Evolutionary conservation across 2,329 filamentous ascomycete genomes (phyloP), one percentile per base, ranked within the genome.

Genomic region (Penicillium sp.): DNA sequence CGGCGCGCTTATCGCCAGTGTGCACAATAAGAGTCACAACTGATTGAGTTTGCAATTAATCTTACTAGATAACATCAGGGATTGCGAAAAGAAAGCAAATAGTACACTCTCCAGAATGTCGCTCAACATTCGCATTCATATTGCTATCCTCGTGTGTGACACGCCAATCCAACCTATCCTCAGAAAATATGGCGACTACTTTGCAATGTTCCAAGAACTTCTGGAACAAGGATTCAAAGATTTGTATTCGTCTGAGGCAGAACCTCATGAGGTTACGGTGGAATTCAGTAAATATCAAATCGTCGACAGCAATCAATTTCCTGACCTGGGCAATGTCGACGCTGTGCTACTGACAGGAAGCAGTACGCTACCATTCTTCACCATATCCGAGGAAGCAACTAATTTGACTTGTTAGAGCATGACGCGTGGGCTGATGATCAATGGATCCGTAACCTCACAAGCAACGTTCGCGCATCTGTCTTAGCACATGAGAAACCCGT

Each of bases 361-460:
- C 53, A 70, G 68, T 71, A 62, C 18, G 67, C 56, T 32, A 10
- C 10, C 16, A 16, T 30, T 0, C 8, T 42, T 27, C 18, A 29
- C 4, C 19, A 14, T 11, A 5, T 0, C 2, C 3, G 10, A 51
- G 14, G 14, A 8, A 11, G 5, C 8, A 19, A 27, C 13, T 27
- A n/a, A 53, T 23, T 18, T 47, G 50, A 56, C 16, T 13, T 11
- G 1, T 2, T 39, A 70, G 68, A 68, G 50, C 61, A 69, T 59
- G 77, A 74, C 16, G 73, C 77, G 1, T 79, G 74, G 53, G 67
- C 76, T 41, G 68, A 78, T 45, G 70, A 77, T 32, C 63, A 70
- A 0, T 80, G 78, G 78, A 79, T 80, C 47, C 41, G 76, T 16
- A 67, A 69, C 14, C 67, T 80, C 18, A 73, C 74, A 23, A 67